These are phyloP conservation scores for Eutrema japonicum DNA, from an alignment of 345 rosid species.

Conservation along the genomic window DNA sequence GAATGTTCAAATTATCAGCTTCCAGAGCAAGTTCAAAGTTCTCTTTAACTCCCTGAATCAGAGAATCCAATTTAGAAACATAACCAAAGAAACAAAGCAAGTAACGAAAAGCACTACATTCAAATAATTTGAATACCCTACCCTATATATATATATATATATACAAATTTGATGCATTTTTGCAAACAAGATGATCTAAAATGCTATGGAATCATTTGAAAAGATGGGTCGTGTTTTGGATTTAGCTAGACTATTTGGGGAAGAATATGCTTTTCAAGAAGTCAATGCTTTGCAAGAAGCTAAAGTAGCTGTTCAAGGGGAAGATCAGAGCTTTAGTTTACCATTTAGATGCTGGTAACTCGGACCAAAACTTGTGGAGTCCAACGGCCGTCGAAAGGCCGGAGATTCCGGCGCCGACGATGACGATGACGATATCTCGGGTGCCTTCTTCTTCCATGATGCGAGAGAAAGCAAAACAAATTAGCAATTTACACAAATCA, in stretches of 20 bases:
- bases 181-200: slow-evolving; percentile 57
- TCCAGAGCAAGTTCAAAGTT: slow-evolving; percentile 87
- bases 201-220: slow-evolving; percentile 51
- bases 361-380: slow-evolving; percentile 41
- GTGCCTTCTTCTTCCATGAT: too few relatives aligned
- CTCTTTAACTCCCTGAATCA: slow-evolving; percentile 75
- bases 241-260: slow-evolving; percentile 56
- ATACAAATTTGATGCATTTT: slow-evolving; percentile 51
- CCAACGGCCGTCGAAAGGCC: too few relatives aligned
- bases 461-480: too few relatives aligned
- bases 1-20: slow-evolving; percentile 77
- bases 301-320: slow-evolving; percentile 26
- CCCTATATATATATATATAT: too few relatives aligned
- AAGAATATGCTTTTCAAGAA: slow-evolving; percentile 52
- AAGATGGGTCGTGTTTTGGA: slow-evolving; percentile 52
- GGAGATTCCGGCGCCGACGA: too few relatives aligned
- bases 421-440: too few relatives aligned
- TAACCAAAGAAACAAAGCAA: too few relatives aligned
- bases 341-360: slow-evolving; percentile 36
- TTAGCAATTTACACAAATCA: too few relatives aligned
- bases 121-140: too few relatives aligned
- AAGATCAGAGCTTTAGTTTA: slow-evolving; percentile 43
- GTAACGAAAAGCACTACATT: too few relatives aligned
- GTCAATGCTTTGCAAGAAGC: slow-evolving; percentile 62
- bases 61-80: not conserved